Percentiles rank a stretch among this genome's conserved stretches.
These are phyloP conservation scores for Singerocomus inundabilis DNA, from an alignment of 1,284 basidiomycete species.

Conservation along the genomic window DNA sequence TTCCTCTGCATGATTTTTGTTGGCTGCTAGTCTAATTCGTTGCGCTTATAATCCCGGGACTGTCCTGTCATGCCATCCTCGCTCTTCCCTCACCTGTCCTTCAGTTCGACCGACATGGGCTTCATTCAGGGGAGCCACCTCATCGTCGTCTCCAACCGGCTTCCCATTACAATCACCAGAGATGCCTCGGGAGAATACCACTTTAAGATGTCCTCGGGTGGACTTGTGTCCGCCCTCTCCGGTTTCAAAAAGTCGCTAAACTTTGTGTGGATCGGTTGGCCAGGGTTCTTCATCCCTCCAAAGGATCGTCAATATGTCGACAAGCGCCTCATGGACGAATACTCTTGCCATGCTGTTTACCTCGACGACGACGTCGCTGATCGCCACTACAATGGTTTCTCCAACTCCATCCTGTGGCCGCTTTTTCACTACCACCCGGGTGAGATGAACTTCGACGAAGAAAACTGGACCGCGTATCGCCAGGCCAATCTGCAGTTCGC, in stretches of 20 bases:
- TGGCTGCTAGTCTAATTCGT: constrained; percentile 14
- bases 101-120: constrained; percentile 38
- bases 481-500: constrained; percentile 97
- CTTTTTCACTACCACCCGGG: constrained; percentile 99
- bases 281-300: constrained; percentile 84
- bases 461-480: constrained; percentile 96
- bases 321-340: constrained; percentile 88
- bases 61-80: constrained; percentile 24
- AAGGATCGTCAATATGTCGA: constrained; percentile 87
- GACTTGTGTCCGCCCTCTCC: constrained; percentile 90
- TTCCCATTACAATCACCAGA: constrained; percentile 90
- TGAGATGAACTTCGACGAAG: constrained; percentile 99
- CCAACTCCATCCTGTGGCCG: constrained; percentile 99
- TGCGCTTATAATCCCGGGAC: constrained; percentile 28
- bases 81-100: constrained; percentile 29
- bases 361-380: constrained; percentile 97
- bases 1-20: constrained; percentile 21
- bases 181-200: constrained; percentile 87
- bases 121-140: constrained; percentile 59
- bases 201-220: constrained; percentile 97
- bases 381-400: constrained; percentile 98
- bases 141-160: constrained; percentile 94
- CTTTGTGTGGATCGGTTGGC: constrained; percentile 97
- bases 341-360: constrained; percentile 97
- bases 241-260: constrained; percentile 96